These are phyloP conservation scores for Balansia obtecta DNA, from an alignment of 2,329 filamentous ascomycete genomes.

Conservation along the genomic window DNA sequence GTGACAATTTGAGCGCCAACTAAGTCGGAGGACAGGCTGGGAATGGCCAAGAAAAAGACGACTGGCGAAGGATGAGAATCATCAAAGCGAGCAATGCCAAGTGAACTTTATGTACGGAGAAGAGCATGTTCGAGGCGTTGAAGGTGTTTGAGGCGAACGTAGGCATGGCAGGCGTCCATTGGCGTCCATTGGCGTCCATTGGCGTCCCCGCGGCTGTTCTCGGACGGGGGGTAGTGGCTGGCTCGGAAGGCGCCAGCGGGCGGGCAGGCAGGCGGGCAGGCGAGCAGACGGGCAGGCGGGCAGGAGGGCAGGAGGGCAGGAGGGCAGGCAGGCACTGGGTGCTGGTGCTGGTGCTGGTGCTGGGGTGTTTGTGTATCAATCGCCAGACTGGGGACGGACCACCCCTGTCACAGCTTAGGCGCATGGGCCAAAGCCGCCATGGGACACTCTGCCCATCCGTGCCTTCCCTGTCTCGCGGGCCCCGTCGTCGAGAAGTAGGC, in stretches of 20 bases:
- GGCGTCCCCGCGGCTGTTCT: not conserved
- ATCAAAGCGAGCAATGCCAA: not conserved
- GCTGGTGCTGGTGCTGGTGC: slow-evolving; percentile 2
- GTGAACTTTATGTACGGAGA: not conserved
- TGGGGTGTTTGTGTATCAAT: not conserved
- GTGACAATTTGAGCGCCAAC: slow-evolving; percentile 2
- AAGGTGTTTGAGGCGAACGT: not conserved
- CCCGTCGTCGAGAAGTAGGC: not conserved
- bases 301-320: too few species aligned
- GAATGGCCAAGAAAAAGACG: not conserved
- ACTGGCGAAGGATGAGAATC: not conserved
- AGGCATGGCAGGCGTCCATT: not conserved
- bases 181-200: not conserved
- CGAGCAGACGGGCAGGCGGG: not conserved
- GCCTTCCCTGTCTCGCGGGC: not conserved
- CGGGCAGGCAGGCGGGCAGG: not conserved
- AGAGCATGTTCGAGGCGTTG: not conserved
- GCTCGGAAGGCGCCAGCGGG: not conserved
- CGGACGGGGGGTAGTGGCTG: not conserved
- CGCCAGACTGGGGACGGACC: not conserved
- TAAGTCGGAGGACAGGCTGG: not conserved
- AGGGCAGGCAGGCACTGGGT: too few species aligned
- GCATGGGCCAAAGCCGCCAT: slow-evolving; percentile 4
- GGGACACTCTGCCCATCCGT: not conserved
- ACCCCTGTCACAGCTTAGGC: slow-evolving; percentile 4